These are phyloP conservation scores for Bacidia gigantensis DNA, from an alignment of 495 filamentous ascomycete species.

Conservation along the genomic window DNA sequence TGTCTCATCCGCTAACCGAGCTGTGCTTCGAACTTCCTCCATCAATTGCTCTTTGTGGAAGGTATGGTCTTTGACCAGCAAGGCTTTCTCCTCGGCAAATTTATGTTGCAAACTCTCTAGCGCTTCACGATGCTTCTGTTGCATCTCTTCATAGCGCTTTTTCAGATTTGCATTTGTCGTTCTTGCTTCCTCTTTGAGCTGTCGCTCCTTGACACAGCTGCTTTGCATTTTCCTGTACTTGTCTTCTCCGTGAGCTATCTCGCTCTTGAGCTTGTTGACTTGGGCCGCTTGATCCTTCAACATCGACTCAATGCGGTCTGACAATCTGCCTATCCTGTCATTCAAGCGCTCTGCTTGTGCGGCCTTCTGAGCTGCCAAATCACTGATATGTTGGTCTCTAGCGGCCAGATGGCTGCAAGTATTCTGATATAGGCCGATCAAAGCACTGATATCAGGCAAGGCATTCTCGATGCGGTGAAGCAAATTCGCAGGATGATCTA, in stretches of 20 bases:
- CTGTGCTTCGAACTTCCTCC: constrained; percentile 18
- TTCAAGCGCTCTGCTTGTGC: constrained; percentile 38
- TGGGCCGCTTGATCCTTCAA: constrained; percentile 35
- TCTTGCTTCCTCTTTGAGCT: constrained; percentile 33
- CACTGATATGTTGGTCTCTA: constrained; percentile 33
- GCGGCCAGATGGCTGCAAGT: constrained; percentile 31
- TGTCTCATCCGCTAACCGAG: constrained; percentile 4
- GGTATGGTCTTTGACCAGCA: constrained; percentile 15
- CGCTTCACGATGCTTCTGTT: constrained; percentile 15
- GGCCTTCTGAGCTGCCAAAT: constrained; percentile 34
- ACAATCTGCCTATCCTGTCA: constrained; percentile 38
- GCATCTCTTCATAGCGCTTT: constrained; percentile 16
- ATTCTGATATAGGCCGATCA: constrained; percentile 33
- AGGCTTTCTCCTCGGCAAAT: constrained; percentile 17
- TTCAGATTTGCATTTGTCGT: constrained; percentile 28
- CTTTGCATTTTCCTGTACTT: constrained; percentile 39
- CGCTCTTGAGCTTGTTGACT: constrained; percentile 36
- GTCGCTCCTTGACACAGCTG: constrained; percentile 27
- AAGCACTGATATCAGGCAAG: constrained; percentile 36
- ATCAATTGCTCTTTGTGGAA: constrained; percentile 13
- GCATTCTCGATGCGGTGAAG: constrained; percentile 35
- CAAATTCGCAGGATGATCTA: constrained; percentile 7
- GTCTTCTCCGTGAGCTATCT: constrained; percentile 44
- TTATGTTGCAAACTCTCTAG: constrained; percentile 14
- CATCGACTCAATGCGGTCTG: constrained; percentile 30